Conservation (phyloP, 2,329 filamentous ascomycete genomes). For the Teratosphaeria gauchensis region DNA sequence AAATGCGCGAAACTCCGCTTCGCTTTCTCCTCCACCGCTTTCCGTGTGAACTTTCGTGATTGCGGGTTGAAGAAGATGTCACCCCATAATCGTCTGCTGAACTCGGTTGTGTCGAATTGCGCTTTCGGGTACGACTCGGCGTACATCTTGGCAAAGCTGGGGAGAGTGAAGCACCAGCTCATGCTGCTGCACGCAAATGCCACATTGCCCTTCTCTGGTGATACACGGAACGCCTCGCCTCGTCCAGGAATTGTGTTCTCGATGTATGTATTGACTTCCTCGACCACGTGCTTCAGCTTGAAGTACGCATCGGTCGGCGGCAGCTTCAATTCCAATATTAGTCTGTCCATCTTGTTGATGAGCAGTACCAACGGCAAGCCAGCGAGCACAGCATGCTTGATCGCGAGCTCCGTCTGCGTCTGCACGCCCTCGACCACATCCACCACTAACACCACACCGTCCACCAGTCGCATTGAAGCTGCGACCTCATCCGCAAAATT, state of each 20-base stretch:
- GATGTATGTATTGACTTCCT: constrained; percentile 94
- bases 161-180: constrained; percentile 93
- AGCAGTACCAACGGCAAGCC: constrained; percentile 81
- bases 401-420: constrained; percentile 91
- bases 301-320: constrained; percentile 95
- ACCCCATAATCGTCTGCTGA: constrained; percentile 81
- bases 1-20: constrained; percentile 90
- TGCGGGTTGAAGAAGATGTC: constrained; percentile 92
- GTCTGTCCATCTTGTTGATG: constrained; percentile 93
- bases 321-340: constrained; percentile 88
- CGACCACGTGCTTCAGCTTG: constrained; percentile 97
- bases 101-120: constrained; percentile 64
- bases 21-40: constrained; percentile 67
- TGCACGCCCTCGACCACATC: constrained; percentile 99
- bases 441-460: constrained; percentile 86
- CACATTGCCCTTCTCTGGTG: constrained; percentile 96
- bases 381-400: constrained; percentile 87
- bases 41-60: constrained; percentile 85
- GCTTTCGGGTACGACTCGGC: constrained; percentile 60
- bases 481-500: constrained; percentile 98
- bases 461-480: constrained; percentile 72
- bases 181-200: constrained; percentile 87
- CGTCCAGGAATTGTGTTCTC: constrained; percentile 74
- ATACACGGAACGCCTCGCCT: constrained; percentile 70
- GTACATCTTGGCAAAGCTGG: constrained; percentile 95